Conservation (phyloP, 768 basidiomycete genomes). For the Collybia nuda region DNA sequence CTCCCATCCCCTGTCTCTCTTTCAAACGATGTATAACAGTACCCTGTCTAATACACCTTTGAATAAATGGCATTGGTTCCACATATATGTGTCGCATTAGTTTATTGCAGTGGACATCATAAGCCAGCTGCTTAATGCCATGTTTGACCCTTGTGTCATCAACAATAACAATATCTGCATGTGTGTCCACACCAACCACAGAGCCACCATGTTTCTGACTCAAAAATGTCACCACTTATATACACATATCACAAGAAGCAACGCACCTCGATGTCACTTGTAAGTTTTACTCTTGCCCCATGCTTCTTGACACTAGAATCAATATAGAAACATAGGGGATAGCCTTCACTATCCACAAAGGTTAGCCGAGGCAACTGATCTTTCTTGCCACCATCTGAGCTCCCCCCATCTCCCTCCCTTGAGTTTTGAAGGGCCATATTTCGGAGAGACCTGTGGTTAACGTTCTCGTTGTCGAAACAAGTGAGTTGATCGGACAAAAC, state of each 20-base stretch:
- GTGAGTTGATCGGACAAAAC: no score
- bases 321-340: slow-evolving; percentile 30
- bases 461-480: no score
- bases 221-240: no score
- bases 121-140: slow-evolving; percentile 13
- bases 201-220: slow-evolving; percentile 19
- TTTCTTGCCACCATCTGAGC: background rate
- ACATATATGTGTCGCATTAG: slow-evolving; percentile 13
- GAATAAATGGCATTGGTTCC: slow-evolving; percentile 17
- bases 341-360: slow-evolving; percentile 22
- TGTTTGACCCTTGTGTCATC: slow-evolving; percentile 11
- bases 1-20: slow-evolving; percentile 16
- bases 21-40: slow-evolving; percentile 6
- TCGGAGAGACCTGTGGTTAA: no score
- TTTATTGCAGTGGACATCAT: slow-evolving; percentile 13
- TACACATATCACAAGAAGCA: background rate
- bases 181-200: slow-evolving; percentile 7
- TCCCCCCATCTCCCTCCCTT: slow-evolving; percentile 10
- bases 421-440: background rate
- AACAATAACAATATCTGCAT: slow-evolving; percentile 23
- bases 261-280: slow-evolving; percentile 32
- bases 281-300: slow-evolving; percentile 18
- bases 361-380: background rate
- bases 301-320: slow-evolving; percentile 27
- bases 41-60: slow-evolving; percentile 12